Percentiles rank a stretch among this genome's conserved stretches.
These are phyloP conservation scores for Didymella lethalis DNA, from an alignment of 2,329 filamentous ascomycete species.

Conservation along the genomic window DNA sequence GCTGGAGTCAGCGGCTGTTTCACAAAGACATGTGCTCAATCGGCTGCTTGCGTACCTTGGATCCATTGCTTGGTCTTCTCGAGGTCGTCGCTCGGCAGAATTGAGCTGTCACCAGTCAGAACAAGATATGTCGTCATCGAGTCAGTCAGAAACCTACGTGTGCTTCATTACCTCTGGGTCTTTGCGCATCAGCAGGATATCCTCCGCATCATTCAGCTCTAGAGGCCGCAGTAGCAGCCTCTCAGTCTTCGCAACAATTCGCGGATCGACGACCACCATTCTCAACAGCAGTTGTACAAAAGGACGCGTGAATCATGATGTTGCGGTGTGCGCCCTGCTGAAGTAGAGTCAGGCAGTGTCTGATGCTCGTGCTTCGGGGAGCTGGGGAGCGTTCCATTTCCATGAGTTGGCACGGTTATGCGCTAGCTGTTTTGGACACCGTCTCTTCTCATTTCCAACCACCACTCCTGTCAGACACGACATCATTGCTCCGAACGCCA, in stretches of 20 bases:
- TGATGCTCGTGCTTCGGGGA: constrained; percentile 30
- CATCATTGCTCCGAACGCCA: constrained; percentile 26
- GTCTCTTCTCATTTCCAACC: constrained; percentile 30
- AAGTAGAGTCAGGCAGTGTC: constrained; percentile 23
- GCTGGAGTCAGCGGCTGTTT: not conserved
- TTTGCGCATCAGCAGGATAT: constrained; percentile 62
- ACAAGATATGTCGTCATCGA: not conserved
- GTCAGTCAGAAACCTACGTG: constrained; percentile 52
- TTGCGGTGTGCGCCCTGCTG: constrained; percentile 33
- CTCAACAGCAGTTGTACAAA: constrained; percentile 20
- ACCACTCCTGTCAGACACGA: constrained; percentile 29
- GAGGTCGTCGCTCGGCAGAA: constrained; percentile 61
- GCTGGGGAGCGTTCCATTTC: constrained; percentile 13
- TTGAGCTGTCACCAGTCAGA: constrained; percentile 50
- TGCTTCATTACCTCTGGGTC: constrained; percentile 70
- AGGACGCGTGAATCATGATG: constrained; percentile 29
- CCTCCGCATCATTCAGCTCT: constrained; percentile 59
- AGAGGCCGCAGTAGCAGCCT: constrained; percentile 65
- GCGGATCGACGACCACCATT: constrained; percentile 48
- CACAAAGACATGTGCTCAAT: not conserved
- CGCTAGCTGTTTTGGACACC: constrained; percentile 36
- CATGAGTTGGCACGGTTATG: constrained; percentile 20
- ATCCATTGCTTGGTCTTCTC: constrained; percentile 47
- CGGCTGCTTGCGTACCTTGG: constrained; percentile 29
- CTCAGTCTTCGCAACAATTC: constrained; percentile 53